Evolutionary conservation across 1,284 basidiomycete species (phyloP).

Genomic region (Earliella scabrosa): DNA sequence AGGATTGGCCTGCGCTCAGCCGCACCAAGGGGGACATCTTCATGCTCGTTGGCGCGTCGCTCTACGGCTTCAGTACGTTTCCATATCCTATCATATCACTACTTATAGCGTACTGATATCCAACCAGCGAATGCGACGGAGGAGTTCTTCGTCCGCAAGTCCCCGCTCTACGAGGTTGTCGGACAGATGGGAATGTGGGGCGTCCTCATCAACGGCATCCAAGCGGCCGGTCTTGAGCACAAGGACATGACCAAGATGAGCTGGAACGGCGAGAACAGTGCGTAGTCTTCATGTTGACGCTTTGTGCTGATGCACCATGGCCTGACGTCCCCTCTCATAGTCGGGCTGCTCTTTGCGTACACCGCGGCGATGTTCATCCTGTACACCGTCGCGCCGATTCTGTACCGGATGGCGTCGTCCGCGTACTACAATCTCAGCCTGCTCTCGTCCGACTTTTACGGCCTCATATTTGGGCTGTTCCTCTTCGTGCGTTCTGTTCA

Average conservation of each 20-base stretch:
- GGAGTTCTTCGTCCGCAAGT: constrained; percentile 81
- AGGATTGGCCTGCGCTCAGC: constrained; percentile 66
- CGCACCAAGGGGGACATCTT: constrained; percentile 83
- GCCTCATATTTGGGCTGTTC: constrained; percentile 72
- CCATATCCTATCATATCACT: background rate
- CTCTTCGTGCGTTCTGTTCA: constrained; percentile 39
- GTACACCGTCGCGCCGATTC: constrained; percentile 82
- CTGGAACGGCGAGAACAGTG: constrained; percentile 75
- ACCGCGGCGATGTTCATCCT: constrained; percentile 82
- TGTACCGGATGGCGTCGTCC: constrained; percentile 84
- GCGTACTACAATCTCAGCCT: constrained; percentile 84
- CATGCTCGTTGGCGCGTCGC: constrained; percentile 83
- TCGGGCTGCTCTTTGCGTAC: constrained; percentile 77
- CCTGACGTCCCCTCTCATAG: constrained; percentile 36
- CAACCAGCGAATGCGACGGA: constrained; percentile 85
- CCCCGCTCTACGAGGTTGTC: constrained; percentile 85
- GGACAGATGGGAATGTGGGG: constrained; percentile 88
- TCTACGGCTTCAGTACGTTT: constrained; percentile 81
- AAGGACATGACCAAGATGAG: constrained; percentile 60
- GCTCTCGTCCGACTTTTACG: constrained; percentile 85
- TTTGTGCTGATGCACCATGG: background rate
- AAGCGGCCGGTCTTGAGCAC: constrained; percentile 79
- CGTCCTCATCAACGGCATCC: constrained; percentile 76
- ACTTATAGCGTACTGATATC: background rate
- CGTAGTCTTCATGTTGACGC: constrained; percentile 29